phyloP scores from a whole-genome alignment of 148 eudicot species.

The Rhododendron ovatum region DNA sequence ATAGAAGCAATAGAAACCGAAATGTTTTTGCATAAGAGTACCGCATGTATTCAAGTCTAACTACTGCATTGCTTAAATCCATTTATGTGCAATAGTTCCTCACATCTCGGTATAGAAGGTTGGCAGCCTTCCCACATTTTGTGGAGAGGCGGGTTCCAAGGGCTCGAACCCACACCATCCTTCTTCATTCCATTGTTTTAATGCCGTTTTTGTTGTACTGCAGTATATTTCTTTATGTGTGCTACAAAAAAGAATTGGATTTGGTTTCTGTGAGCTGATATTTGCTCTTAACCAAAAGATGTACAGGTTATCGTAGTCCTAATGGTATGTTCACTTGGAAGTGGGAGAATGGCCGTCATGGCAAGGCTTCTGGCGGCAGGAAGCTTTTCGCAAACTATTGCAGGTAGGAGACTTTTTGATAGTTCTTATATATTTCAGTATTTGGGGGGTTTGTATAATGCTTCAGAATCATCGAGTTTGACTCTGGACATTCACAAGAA shows the following conservation, averaged over 20 bases:
- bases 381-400: slow-evolving; percentile 32
- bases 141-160: not conserved
- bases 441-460: not conserved
- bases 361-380: slow-evolving; percentile 51
- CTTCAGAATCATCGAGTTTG: not conserved
- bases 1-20: not conserved
- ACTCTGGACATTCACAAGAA: not conserved
- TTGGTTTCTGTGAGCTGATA: slow-evolving; percentile 5
- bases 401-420: slow-evolving; percentile 33
- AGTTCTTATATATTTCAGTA: not conserved
- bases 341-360: slow-evolving; percentile 61
- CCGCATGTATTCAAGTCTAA: not conserved
- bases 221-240: not conserved
- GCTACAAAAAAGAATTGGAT: not conserved
- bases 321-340: slow-evolving; percentile 54
- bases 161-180: not conserved
- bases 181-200: not conserved
- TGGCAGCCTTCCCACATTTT: not conserved
- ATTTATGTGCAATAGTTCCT: not conserved
- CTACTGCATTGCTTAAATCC: not conserved
- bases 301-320: slow-evolving; percentile 11
- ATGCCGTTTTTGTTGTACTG: not conserved
- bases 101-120: not conserved
- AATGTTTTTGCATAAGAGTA: not conserved
- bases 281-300: slow-evolving; percentile 13